These are phyloP conservation scores for Begonia peltatifolia DNA, from an alignment of 306 rosid species.

Conservation along the genomic window DNA sequence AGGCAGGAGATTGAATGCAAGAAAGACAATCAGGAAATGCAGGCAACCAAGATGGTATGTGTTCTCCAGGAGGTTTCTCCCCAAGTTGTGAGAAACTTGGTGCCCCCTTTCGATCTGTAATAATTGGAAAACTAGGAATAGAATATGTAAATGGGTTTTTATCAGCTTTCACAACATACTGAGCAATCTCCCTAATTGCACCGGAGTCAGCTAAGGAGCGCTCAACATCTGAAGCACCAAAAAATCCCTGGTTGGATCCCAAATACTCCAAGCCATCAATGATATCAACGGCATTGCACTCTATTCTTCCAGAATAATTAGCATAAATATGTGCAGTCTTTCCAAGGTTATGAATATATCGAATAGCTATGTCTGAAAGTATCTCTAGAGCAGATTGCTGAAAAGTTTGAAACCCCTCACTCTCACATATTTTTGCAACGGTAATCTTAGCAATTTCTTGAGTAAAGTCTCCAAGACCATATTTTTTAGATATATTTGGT, in stretches of 20 bases:
- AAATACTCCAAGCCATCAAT: constrained; percentile 48
- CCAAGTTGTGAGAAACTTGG: constrained; percentile 60
- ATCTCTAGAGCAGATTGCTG: constrained; percentile 53
- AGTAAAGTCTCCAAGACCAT: constrained; percentile 34
- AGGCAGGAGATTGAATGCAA: constrained; percentile 48
- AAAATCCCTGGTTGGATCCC: constrained; percentile 42
- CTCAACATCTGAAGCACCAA: constrained; percentile 20
- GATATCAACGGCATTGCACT: constrained; percentile 54
- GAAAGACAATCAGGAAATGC: constrained; percentile 81
- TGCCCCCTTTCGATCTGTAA: constrained; percentile 18
- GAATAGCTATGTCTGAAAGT: constrained; percentile 44
- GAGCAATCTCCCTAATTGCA: constrained; percentile 19
- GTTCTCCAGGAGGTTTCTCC: constrained; percentile 47
- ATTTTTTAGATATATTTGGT: constrained; percentile 6
- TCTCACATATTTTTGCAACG: constrained; percentile 56
- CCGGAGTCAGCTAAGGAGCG: constrained; percentile 29
- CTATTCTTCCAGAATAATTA: constrained; percentile 59
- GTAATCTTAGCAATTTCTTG: constrained; percentile 43
- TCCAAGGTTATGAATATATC: constrained; percentile 54
- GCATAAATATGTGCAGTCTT: constrained; percentile 37
- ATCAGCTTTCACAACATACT: constrained; percentile 27
- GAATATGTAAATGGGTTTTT: constrained; percentile 66
- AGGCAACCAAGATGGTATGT: constrained; percentile 72
- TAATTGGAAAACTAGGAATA: constrained; percentile 48
- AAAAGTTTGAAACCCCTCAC: constrained; percentile 38